These are phyloP conservation scores for Chytriomyces confervae DNA, from an alignment of 192 early-diverging fungal species.

Conservation along the genomic window DNA sequence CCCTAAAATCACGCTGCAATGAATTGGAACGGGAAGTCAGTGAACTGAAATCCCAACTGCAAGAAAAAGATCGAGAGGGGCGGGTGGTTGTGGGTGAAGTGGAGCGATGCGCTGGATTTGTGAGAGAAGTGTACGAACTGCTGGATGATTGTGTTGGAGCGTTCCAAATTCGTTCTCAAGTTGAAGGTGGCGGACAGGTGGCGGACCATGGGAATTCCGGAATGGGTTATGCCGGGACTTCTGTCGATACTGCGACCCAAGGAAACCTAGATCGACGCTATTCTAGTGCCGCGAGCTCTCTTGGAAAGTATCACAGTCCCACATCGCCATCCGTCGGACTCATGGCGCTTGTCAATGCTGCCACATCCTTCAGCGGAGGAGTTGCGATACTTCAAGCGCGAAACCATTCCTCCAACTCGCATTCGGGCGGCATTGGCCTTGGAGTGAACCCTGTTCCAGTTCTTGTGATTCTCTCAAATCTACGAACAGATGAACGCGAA, in stretches of 20 bases:
- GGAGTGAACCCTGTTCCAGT: not conserved
- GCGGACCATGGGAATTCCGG: too few species aligned
- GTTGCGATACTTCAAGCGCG: not conserved
- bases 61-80: slow-evolving; percentile 29
- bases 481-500: slow-evolving; percentile 30
- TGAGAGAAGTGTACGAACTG: slow-evolving; percentile 38
- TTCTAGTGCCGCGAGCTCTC: slow-evolving; percentile 13
- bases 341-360: slow-evolving; percentile 29
- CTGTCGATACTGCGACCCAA: not conserved
- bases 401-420: not conserved
- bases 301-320: slow-evolving; percentile 21
- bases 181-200: too few species aligned
- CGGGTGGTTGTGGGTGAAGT: slow-evolving; percentile 28
- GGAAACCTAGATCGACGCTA: not conserved
- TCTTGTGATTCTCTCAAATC: slow-evolving; percentile 21
- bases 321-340: slow-evolving; percentile 30
- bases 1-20: not conserved
- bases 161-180: slow-evolving; percentile 5
- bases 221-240: not conserved
- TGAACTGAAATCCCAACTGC: slow-evolving; percentile 21
- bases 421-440: not conserved
- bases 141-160: slow-evolving; percentile 38
- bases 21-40: slow-evolving; percentile 32
- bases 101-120: slow-evolving; percentile 30
- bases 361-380: not conserved